Conservation (phyloP, 2,329 filamentous ascomycete genomes). For the Cladosporium colombiae region DNA sequence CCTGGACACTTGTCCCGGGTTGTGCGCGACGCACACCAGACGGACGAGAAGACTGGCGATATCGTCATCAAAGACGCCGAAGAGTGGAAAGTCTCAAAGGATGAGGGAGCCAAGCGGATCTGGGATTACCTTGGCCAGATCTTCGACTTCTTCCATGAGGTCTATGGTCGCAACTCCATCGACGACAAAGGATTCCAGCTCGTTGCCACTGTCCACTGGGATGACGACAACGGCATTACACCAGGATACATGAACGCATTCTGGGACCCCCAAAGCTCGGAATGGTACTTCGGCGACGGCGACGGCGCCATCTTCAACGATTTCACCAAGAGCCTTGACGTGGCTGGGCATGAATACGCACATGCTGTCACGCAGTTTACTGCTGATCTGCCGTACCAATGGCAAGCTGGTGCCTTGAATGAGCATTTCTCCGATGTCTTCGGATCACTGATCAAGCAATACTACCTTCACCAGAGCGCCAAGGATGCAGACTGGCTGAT, state of each 20-base stretch:
- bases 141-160: conserved; percentile 1
- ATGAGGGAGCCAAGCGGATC: conserved; percentile 2
- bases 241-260: conserved; percentile 11
- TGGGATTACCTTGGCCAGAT: conserved; percentile 9
- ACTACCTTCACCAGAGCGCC: not conserved
- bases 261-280: conserved; percentile 1
- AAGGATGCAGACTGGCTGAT: conserved; percentile 8
- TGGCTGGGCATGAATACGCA: not conserved
- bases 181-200: conserved; percentile 13
- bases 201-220: conserved; percentile 6
- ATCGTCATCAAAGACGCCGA: not conserved
- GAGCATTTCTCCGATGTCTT: conserved; percentile 12
- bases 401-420: conserved; percentile 9
- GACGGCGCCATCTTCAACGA: conserved; percentile 11
- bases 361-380: conserved; percentile 13
- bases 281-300: conserved; percentile 8
- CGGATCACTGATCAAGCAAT: not conserved
- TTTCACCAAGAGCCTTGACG: conserved; percentile 4
- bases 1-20: not conserved
- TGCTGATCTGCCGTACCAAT: not conserved
- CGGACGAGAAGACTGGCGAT: not conserved
- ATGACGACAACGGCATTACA: not conserved
- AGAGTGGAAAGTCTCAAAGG: not conserved
- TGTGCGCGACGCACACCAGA: conserved; percentile 3
- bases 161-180: conserved; percentile 11